Base-by-base conservation (phyloP, 176 grass and related monocot species). In the Neostapfia colusana region DNA sequence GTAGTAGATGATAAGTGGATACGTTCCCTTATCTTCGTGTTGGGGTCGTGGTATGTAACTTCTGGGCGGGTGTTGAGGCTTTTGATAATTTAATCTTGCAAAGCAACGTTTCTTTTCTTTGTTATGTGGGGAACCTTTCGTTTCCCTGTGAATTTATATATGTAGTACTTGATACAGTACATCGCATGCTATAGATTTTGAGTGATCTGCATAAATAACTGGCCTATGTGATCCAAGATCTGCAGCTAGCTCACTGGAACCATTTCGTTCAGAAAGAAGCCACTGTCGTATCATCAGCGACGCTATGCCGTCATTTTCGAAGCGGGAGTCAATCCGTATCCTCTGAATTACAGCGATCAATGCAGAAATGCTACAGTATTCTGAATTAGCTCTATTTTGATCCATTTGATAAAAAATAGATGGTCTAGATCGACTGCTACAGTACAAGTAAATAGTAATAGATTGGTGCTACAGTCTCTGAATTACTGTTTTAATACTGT, bases 31-130 rank as follows among this genome's bases (percentile, higher is more conserved):
- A 70, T 83, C 45, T 59, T 88, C 40, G 35, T 88, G 81, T 69
- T 78, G 80, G 72, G 59, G 60, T 58, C 34, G 16, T 71, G 81
- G 81, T 72, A 38, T 87, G 88, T 81, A 80, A 80, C 80, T 37
- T 80, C 11, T 54, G 67, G 67, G 77, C 38, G 20, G 28, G 31
- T 31, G 57, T 72, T 81, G 72, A 36, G 25, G 71, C 66, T 81
- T 85, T 76, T 45, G 69, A 90, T 84, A 81, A 67, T 80, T 80
- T 90, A 43, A 28, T 82, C 48, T 67, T 69, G 55, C 27, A 61
- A 20, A 51, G 72, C 10, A 14, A 65, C 8, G 27, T 37, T 78
- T 48, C 64, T 60, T 58, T 38, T 8, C 11, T 16, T 5, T 58
- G 10, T 40, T 46, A 16, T 21, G 15, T 31, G 49, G 35, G 39